phyloP scores from a whole-genome alignment of 225 moss, liverwort and hornwort species.

The Marchantia polymorpha region DNA sequence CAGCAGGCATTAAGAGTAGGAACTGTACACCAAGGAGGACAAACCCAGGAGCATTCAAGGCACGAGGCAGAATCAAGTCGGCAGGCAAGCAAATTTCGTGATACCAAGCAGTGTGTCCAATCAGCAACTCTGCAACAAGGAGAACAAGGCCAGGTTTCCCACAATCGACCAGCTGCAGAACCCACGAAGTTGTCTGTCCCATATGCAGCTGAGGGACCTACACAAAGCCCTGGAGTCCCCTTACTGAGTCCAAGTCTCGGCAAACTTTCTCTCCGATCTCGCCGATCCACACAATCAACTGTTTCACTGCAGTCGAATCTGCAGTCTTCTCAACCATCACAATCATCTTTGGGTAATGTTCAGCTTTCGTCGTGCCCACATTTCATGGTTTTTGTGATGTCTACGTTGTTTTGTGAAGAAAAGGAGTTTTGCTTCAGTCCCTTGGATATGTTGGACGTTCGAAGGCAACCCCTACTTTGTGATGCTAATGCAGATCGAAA shows the following conservation, averaged over 20 bases:
- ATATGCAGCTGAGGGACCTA: not conserved
- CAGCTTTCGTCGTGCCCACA: not conserved
- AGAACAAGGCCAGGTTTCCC: not conserved
- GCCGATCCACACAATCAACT: slow-evolving; percentile 23
- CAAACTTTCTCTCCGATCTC: slow-evolving; percentile 23
- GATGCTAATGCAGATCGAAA: too few species aligned
- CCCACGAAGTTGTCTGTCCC: slow-evolving; percentile 2
- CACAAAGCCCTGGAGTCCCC: slow-evolving; percentile 14
- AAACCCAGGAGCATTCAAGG: not conserved
- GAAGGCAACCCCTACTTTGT: too few species aligned
- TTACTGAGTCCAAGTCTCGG: slow-evolving; percentile 21
- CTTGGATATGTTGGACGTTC: too few species aligned
- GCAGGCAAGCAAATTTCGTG: not conserved
- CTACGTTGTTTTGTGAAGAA: too few species aligned
- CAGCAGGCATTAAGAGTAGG: not conserved
- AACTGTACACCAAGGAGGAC: not conserved
- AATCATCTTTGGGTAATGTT: not conserved
- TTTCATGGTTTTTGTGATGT: not conserved
- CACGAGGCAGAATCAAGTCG: not conserved
- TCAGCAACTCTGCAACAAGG: not conserved
- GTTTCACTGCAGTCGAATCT: slow-evolving; percentile 9
- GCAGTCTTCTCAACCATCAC: not conserved
- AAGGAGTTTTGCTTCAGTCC: too few species aligned
- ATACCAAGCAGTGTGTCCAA: not conserved
- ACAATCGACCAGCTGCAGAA: slow-evolving; percentile 12